Evolutionary conservation across 73 alveolate genomes (phyloP).

Genomic region (Paramecium sexaurelia): DNA sequence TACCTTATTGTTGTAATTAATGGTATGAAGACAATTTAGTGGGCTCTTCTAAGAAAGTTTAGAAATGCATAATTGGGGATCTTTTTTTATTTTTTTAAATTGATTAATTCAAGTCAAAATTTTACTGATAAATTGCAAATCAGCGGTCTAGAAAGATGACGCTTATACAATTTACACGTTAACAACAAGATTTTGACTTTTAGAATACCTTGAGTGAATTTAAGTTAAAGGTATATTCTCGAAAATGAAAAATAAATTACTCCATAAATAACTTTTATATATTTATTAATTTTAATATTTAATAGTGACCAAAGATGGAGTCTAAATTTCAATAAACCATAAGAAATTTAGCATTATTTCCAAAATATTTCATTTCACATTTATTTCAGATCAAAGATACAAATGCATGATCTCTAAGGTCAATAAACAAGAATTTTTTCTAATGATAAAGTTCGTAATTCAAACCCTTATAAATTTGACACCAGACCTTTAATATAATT

Average conservation of each 20-base stretch:
- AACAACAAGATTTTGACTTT: neutral
- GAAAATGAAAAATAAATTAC: neutral
- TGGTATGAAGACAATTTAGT: neutral
- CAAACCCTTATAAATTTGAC: neutral
- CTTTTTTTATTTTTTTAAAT: conserved; percentile 27
- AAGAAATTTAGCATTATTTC: neutral
- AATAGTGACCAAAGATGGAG: neutral
- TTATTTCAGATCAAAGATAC: conserved; percentile 19
- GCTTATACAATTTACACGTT: neutral
- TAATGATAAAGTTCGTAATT: neutral
- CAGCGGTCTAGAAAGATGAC: conserved; percentile 41
- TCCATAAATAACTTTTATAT: neutral
- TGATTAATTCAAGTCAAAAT: conserved; percentile 48
- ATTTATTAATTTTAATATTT: neutral
- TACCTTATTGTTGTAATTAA: neutral
- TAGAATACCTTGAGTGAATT: neutral
- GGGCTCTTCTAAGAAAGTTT: neutral
- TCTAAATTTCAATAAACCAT: neutral
- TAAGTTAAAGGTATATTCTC: neutral
- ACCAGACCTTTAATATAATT: neutral
- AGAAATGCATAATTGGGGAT: neutral
- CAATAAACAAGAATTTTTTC: conserved; percentile 1
- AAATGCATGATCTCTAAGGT: neutral
- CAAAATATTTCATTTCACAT: neutral
- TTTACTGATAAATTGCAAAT: conserved; percentile 51